phyloP scores from a whole-genome alignment of 331 rosid species.

The Dryas integrifolia region DNA sequence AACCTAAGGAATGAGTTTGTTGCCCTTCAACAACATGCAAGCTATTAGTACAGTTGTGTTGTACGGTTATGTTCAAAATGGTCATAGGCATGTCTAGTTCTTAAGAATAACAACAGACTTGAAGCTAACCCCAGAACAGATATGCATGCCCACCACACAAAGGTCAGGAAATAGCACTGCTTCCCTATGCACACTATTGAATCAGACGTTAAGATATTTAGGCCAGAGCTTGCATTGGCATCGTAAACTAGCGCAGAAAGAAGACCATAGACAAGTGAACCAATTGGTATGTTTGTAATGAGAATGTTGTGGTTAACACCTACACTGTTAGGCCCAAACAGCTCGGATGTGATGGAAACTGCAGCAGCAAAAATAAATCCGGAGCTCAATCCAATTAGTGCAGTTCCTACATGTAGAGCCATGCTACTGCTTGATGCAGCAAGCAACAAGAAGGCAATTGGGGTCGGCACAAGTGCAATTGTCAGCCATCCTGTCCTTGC shows the following conservation, averaged over 20 bases:
- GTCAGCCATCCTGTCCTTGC: conserved; percentile 96
- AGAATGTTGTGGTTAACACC: conserved; percentile 91
- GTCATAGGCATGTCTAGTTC: conserved; percentile 83
- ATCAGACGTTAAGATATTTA: conserved; percentile 21
- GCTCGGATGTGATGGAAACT: conserved; percentile 83
- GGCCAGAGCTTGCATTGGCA: conserved; percentile 37
- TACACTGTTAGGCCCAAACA: conserved; percentile 77
- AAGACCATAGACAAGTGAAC: conserved; percentile 77
- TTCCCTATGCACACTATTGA: conserved; percentile 84
- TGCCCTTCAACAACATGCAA: background rate
- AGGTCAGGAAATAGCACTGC: conserved; percentile 69
- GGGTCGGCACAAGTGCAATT: conserved; percentile 82
- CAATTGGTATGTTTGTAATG: conserved; percentile 87
- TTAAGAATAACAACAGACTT: conserved; percentile 62
- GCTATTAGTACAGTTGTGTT: conserved; percentile 35
- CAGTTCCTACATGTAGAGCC: conserved; percentile 61
- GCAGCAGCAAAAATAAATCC: conserved; percentile 98
- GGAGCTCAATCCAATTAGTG: conserved; percentile 78
- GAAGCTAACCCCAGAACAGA: conserved; percentile 68
- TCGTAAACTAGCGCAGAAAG: conserved; percentile 88
- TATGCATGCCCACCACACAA: conserved; percentile 78
- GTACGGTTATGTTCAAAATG: conserved; percentile 68
- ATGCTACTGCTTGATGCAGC: conserved; percentile 48
- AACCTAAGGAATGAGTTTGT: background rate
- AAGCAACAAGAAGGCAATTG: conserved; percentile 70